Percentiles rank a stretch among this genome's conserved stretches.
These are phyloP conservation scores for Plectosphaerella plurivora DNA, from an alignment of 2,329 filamentous ascomycete species.

Conservation along the genomic window DNA sequence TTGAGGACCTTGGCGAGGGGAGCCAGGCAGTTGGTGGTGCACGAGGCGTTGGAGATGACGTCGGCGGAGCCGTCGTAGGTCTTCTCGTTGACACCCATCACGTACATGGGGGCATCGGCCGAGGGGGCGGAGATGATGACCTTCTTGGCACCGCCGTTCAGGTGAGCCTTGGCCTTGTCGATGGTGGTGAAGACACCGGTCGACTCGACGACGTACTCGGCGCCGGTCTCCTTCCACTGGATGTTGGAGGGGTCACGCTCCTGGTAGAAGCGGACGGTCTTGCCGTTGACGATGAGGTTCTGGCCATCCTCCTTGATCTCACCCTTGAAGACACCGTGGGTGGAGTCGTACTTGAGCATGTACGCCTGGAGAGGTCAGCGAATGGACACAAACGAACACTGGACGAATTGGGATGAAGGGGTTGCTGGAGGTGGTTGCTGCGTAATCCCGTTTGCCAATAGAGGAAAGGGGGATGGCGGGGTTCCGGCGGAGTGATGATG, in stretches of 20 bases:
- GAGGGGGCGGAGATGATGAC: conserved; percentile 90
- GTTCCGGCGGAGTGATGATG: background rate
- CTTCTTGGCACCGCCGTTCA: conserved; percentile 98
- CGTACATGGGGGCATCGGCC: conserved; percentile 98
- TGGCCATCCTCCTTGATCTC: conserved; percentile 67
- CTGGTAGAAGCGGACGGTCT: conserved; percentile 90
- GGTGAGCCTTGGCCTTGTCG: conserved; percentile 90
- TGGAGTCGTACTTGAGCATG: conserved; percentile 99
- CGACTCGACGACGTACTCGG: conserved; percentile 94
- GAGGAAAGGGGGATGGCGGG: background rate
- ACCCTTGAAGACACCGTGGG: conserved; percentile 96
- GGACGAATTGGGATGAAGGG: background rate
- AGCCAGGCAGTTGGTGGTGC: conserved; percentile 99
- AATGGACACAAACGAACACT: background rate
- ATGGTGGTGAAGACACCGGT: conserved; percentile 99
- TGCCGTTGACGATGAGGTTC: conserved; percentile 86
- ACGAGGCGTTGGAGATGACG: conserved; percentile 98
- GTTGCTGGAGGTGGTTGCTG: background rate
- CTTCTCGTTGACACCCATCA: conserved; percentile 98
- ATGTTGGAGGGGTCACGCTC: conserved; percentile 88
- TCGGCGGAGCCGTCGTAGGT: conserved; percentile 85
- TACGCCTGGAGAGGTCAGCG: conserved; percentile 61
- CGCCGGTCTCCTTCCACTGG: conserved; percentile 83
- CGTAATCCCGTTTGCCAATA: background rate
- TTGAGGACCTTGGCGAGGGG: conserved; percentile 98